Conservation (phyloP, 2,329 filamentous ascomycete genomes). For the Curvularia sp. region DNA sequence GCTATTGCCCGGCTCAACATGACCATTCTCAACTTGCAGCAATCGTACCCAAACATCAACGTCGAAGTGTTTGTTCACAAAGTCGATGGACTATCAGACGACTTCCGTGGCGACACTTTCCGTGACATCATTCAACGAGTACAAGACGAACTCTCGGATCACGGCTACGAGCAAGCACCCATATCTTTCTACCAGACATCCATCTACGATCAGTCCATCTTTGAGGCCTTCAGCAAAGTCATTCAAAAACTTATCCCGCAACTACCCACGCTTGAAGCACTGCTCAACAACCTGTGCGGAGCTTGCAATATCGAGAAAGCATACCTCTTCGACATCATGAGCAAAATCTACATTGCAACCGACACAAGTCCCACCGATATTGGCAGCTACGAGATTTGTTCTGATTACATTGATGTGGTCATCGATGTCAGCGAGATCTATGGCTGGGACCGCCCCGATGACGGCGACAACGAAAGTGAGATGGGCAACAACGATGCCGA, state of each 20-base stretch:
- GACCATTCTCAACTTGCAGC: slow-evolving; percentile 87
- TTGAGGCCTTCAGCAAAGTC: slow-evolving; percentile 97
- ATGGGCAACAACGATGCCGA: slow-evolving; percentile 63
- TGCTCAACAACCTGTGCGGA: slow-evolving; percentile 92
- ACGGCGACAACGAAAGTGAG: slow-evolving; percentile 49
- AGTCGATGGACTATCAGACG: slow-evolving; percentile 94
- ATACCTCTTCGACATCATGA: slow-evolving; percentile 96
- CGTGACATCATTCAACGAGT: slow-evolving; percentile 96
- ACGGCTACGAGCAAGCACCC: slow-evolving; percentile 90
- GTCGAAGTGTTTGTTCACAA: slow-evolving; percentile 99
- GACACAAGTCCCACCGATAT: slow-evolving; percentile 93
- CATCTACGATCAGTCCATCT: slow-evolving; percentile 98
- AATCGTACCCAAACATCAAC: slow-evolving; percentile 90
- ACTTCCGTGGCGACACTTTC: slow-evolving; percentile 95
- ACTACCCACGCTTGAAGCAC: slow-evolving; percentile 87
- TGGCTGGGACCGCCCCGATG: slow-evolving; percentile 67
- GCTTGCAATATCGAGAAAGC: slow-evolving; percentile 97
- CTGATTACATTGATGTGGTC: slow-evolving; percentile 97
- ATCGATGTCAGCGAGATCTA: slow-evolving; percentile 97
- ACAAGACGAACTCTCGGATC: slow-evolving; percentile 92
- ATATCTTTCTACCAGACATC: slow-evolving; percentile 96
- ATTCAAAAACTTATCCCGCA: slow-evolving; percentile 97
- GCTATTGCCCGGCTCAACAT: slow-evolving; percentile 85
- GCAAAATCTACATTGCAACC: slow-evolving; percentile 98
- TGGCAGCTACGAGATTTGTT: slow-evolving; percentile 96